Evolutionary conservation across 345 rosid genomes (phyloP).

Genomic region (Rhodamnia rubescens): DNA sequence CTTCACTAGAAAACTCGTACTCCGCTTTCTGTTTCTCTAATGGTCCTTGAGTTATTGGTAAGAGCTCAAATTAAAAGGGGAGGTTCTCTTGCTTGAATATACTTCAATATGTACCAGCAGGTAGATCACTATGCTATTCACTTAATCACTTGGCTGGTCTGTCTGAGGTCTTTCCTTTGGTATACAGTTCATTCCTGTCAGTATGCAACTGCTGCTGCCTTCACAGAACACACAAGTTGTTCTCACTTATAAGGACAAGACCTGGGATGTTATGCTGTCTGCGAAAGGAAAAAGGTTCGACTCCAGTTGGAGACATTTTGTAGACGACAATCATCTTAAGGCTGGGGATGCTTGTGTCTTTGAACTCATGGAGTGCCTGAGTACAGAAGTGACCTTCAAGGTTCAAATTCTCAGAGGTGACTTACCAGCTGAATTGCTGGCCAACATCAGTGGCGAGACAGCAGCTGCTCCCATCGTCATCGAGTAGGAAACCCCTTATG

Average conservation of each 20-base stretch:
- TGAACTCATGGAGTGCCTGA: constrained; percentile 11
- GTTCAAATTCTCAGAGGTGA: constrained; percentile 23
- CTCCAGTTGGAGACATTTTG: constrained; percentile 8
- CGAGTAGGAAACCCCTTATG: background rate
- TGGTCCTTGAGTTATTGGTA: background rate
- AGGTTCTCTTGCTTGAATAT: background rate
- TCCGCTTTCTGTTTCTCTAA: background rate
- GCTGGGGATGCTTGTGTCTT: constrained; percentile 20
- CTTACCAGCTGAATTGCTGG: constrained; percentile 2
- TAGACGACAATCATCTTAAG: constrained; percentile 10
- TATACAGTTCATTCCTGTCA: constrained; percentile 6
- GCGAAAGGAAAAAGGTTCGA: background rate
- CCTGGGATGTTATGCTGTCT: constrained; percentile 9
- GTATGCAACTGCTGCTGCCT: constrained; percentile 2
- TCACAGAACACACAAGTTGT: background rate
- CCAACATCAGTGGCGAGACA: background rate
- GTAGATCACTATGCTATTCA: background rate
- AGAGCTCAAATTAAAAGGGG: background rate
- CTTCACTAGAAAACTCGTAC: background rate
- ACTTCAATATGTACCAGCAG: background rate
- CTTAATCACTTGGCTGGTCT: background rate
- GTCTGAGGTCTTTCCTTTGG: background rate
- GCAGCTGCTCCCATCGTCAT: constrained; percentile 1
- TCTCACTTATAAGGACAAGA: constrained; percentile 6
- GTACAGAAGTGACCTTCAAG: constrained; percentile 3